Evolutionary conservation across 495 filamentous ascomycete species (phyloP), one percentile per base, ranked within the genome.

Genomic region (Xylaria telfairii): DNA sequence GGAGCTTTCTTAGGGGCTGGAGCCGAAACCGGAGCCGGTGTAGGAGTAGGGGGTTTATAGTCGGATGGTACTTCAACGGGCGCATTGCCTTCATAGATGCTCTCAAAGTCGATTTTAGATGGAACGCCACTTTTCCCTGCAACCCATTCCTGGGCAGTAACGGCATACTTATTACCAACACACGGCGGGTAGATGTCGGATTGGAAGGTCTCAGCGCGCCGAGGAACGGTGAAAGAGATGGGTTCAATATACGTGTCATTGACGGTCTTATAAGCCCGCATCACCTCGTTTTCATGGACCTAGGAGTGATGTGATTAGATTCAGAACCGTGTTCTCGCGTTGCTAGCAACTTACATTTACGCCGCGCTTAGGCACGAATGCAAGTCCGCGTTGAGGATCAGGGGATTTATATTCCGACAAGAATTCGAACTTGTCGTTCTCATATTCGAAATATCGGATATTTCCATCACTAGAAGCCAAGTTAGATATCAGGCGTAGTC

Each of bases 371-470:
- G 96, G 96, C 75, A 99, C 81, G 81, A 99, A 99, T 2, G 94
- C 96, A 75, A 99, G 85, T 72, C 96, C 96, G 74, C 96, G 89
- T 84, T 99, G 96, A 30, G 96, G 96, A 71, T 99, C 96, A 21
- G 84, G 83, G 6, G 96, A 98, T 82, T 98, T 97, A 86, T 98
- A 96, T 78, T 98, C 95, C 28, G 94, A 94, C 30, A 99, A 82
- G 80, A 90, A 96, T 78, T 98, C 96, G 79, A 99, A 97, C 81
- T 97, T 97, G 85, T 98, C 94, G 78, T 98, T 94, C 73, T 95
- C 92, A 72, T 96, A 94, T 81, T 99, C 96, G 79, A 92, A 99
- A 83, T 99, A 99, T 47, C 95, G 94, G 73, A 99, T 99, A 80
- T 98, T 99, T 73, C 96, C 96, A 76, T 99, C 96, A 82, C 94